Percentiles rank a stretch among this genome's conserved stretches.
Evolutionary conservation across 306 rosid genomes (phyloP).

Genomic region (Ceratonia siliqua): DNA sequence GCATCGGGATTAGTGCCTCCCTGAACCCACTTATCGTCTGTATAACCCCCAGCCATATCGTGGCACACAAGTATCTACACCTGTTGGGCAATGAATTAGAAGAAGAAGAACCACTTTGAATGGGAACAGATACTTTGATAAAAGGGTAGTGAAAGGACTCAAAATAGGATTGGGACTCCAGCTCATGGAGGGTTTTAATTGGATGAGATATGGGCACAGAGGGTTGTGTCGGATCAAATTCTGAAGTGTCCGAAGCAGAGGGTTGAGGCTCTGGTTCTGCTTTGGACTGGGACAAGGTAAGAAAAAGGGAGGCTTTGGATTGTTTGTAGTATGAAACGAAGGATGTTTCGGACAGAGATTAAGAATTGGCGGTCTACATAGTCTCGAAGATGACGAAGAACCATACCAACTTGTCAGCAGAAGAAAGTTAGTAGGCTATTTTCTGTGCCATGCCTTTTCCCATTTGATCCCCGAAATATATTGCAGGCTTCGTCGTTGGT

Average conservation of each 20-base stretch:
- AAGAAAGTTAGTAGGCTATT: too few species aligned
- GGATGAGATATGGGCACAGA: constrained; percentile 80
- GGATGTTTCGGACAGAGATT: constrained; percentile 1
- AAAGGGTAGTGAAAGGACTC: constrained; percentile 87
- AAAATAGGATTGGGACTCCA: constrained; percentile 71
- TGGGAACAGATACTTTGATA: constrained; percentile 63
- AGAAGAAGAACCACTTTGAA: constrained; percentile 28
- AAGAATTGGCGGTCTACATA: constrained; percentile 4
- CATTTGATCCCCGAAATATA: too few species aligned
- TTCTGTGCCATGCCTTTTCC: too few species aligned
- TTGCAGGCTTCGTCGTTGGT: too few species aligned
- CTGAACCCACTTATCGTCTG: constrained; percentile 85
- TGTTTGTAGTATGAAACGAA: constrained; percentile 3
- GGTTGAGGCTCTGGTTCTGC: constrained; percentile 22
- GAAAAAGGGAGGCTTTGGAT: neutral
- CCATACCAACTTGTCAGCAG: neutral
- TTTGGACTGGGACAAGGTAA: constrained; percentile 42
- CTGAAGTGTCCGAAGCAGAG: constrained; percentile 33
- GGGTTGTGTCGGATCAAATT: constrained; percentile 67
- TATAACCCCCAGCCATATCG: constrained; percentile 88
- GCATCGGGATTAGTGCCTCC: constrained; percentile 82
- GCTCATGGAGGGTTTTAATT: constrained; percentile 74
- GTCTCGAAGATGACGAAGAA: constrained; percentile 23
- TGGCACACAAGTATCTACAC: constrained; percentile 85
- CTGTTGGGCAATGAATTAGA: constrained; percentile 63